A percentile compares a stretch with the other conserved stretches of the same genome.
Conservation (phyloP, 108 stramenopile genomes). For the Pelagomonas calceolata region DNA sequence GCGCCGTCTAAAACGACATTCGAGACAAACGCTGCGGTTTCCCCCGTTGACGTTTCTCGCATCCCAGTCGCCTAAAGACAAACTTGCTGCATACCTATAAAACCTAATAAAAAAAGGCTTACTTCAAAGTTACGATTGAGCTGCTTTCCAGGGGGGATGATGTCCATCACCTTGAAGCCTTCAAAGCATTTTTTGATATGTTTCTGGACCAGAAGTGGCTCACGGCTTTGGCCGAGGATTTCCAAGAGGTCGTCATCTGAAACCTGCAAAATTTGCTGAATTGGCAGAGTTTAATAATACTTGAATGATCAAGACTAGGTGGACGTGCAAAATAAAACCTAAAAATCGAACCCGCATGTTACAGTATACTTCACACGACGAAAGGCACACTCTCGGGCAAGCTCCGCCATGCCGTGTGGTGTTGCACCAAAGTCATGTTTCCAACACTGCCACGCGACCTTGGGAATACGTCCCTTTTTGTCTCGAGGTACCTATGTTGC, state of each 20-base stretch:
- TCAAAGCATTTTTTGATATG: slow-evolving; percentile 56
- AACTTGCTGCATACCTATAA: too few relatives aligned
- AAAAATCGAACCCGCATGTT: too few relatives aligned
- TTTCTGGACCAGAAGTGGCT: slow-evolving; percentile 48
- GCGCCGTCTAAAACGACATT: slow-evolving; percentile 40
- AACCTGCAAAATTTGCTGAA: too few relatives aligned
- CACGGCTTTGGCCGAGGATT: slow-evolving; percentile 47
- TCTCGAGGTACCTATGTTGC: slow-evolving; percentile 38
- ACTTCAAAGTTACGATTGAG: slow-evolving; percentile 42
- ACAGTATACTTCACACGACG: too few relatives aligned
- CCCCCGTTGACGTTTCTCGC: slow-evolving; percentile 42
- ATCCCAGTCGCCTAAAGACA: background rate
- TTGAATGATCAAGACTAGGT: too few relatives aligned
- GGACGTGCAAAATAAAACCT: slow-evolving; percentile 56
- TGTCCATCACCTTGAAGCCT: slow-evolving; percentile 46
- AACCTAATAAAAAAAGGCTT: too few relatives aligned
- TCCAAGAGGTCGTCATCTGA: slow-evolving; percentile 61
- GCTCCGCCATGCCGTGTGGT: too few relatives aligned
- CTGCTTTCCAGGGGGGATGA: slow-evolving; percentile 26
- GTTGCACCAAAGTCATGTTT: too few relatives aligned
- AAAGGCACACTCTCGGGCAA: too few relatives aligned
- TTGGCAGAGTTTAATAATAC: too few relatives aligned
- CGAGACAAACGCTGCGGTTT: slow-evolving; percentile 27
- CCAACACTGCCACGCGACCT: slow-evolving; percentile 5
- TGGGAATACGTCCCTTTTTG: slow-evolving; percentile 47